phyloP scores from a whole-genome alignment of 108 stramenopile genomes.

The Aurantiochytrium sp. region DNA sequence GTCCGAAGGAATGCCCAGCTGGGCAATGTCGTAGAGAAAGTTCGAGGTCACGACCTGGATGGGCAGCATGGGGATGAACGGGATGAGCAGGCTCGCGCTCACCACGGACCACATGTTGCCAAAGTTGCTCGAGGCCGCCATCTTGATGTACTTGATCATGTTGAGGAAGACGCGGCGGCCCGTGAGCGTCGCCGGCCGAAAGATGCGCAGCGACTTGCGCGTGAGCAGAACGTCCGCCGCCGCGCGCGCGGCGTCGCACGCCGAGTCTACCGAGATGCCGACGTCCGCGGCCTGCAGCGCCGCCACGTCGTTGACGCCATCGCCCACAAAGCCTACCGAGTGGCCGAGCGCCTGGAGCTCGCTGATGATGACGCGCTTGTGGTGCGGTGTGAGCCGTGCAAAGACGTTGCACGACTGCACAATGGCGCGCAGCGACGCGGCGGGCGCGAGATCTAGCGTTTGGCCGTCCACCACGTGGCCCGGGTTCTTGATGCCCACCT shows the following conservation, averaged over 20 bases:
- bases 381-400: constrained; percentile 66
- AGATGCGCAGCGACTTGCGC: constrained; percentile 65
- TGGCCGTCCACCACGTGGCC: not conserved
- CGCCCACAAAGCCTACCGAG: constrained; percentile 80
- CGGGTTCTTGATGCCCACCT: not conserved
- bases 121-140: constrained; percentile 24
- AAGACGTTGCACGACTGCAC: constrained; percentile 71
- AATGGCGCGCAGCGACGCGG: constrained; percentile 34
- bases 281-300: constrained; percentile 72
- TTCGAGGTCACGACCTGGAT: constrained; percentile 21
- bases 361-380: constrained; percentile 67
- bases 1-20: constrained; percentile 9
- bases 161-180: constrained; percentile 51
- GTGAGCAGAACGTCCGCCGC: constrained; percentile 80
- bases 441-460: not conserved
- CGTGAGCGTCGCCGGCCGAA: constrained; percentile 68
- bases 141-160: constrained; percentile 56
- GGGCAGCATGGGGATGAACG: constrained; percentile 7
- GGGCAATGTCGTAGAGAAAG: constrained; percentile 18
- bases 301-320: constrained; percentile 83
- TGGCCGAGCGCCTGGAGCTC: constrained; percentile 50
- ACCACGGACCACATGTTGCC: constrained; percentile 11
- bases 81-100: not conserved
- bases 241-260: constrained; percentile 80
- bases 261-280: constrained; percentile 73